These are phyloP conservation scores for Corynespora cassiicola DNA, from an alignment of 2,329 filamentous ascomycete genomes.

Conservation along the genomic window DNA sequence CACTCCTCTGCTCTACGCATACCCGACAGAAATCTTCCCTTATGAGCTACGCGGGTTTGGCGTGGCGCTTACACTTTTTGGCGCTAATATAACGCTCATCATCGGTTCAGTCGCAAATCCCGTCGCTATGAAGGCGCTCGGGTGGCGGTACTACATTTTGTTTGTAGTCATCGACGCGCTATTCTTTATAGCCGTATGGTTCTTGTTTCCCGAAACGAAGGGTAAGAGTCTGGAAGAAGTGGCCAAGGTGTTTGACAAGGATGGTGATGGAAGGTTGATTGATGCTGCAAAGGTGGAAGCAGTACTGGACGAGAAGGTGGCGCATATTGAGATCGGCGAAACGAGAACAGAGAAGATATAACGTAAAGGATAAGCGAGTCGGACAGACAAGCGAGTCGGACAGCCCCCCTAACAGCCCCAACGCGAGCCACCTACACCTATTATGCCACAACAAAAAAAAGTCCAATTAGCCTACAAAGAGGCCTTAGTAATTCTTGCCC, in stretches of 20 bases:
- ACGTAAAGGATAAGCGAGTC: too few relatives aligned
- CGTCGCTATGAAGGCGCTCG: slow-evolving; percentile 59
- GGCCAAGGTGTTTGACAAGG: background rate
- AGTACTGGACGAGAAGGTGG: too few relatives aligned
- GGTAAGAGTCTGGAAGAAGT: slow-evolving; percentile 9
- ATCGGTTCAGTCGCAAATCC: slow-evolving; percentile 56
- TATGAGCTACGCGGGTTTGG: slow-evolving; percentile 23
- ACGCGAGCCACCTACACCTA: too few relatives aligned
- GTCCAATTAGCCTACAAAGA: too few relatives aligned
- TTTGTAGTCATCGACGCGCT: slow-evolving; percentile 31
- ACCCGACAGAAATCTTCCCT: slow-evolving; percentile 37
- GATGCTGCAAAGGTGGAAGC: too few relatives aligned
- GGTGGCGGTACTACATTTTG: slow-evolving; percentile 58
- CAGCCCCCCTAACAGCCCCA: too few relatives aligned
- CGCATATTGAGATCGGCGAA: too few relatives aligned
- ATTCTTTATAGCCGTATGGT: slow-evolving; percentile 1
- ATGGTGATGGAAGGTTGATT: too few relatives aligned
- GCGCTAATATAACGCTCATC: slow-evolving; percentile 22
- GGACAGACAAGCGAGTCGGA: too few relatives aligned
- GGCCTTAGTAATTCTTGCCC: too few relatives aligned
- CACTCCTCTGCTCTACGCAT: slow-evolving; percentile 30
- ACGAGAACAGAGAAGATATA: too few relatives aligned
- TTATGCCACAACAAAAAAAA: too few relatives aligned
- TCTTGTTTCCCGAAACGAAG: slow-evolving; percentile 8
- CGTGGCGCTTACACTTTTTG: background rate